Evolutionary conservation across 768 basidiomycete genomes (phyloP), one percentile per base, ranked within the genome.

Genomic region (Chalciporus piperatus): DNA sequence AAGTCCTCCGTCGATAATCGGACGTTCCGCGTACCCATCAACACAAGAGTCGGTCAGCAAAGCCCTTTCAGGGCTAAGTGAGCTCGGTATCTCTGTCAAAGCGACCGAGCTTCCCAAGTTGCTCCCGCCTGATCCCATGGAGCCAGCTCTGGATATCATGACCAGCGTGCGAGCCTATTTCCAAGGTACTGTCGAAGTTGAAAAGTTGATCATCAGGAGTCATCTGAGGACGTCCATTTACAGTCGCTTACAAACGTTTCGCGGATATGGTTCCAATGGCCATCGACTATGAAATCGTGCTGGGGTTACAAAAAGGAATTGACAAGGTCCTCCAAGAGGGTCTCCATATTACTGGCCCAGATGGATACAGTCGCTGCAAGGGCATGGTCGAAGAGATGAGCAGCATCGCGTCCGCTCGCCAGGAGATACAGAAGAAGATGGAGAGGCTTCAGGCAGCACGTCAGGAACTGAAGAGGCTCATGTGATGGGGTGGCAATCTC

Each of bases 91-190:
- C 12, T 11, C 52, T 0, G 72, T 69, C 3, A 66, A 71, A 33
- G 62, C 73, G 0, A 65, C 66, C 3, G 79, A 83, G 47, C 55
- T 87, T 0, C 56, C 74, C 0, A 81, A 74, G 57, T 58, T 87
- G 0, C 70, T 83, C 3, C 75, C 79, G 0, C 50, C 71, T 0
- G 83, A 86, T 52, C 68, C 68, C 2, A 76, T 74, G 72, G 83
- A 82, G 33, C 74, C 77, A 0, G 82, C 82, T 0, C 57, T 89
- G 16, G 58, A 66, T 4, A 85, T 89, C 58, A 88, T 89, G 85
- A 84, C 84, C 0, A 77, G 82, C 49, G 84, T 87, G 1, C 73
- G 84, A 5, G 86, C 83, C 0, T 88, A 89, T 56, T 89, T 88
- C 64, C 84, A 88, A 74, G 87, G 88, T 85, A 59, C n/a, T 27